phyloP scores from a whole-genome alignment of 495 filamentous ascomycete genomes.

The Cenococcum geophilum region DNA sequence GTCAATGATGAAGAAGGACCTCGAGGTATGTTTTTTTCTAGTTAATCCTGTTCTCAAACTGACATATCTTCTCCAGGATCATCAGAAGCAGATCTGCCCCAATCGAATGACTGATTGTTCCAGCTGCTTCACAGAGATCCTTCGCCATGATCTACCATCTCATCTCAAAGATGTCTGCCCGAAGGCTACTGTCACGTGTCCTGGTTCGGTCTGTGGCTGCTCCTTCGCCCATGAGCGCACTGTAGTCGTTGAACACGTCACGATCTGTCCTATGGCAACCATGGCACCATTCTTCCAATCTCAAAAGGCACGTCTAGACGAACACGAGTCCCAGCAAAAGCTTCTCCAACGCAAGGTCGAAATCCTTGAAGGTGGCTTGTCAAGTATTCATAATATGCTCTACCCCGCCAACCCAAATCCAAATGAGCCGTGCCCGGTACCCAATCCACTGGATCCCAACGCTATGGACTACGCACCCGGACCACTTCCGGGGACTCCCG shows the following conservation, averaged over 20 bases:
- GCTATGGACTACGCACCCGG: constrained; percentile 16
- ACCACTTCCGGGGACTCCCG: constrained; percentile 21
- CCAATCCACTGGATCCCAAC: constrained; percentile 26
- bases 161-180: constrained; percentile 50
- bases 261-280: constrained; percentile 51
- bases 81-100: constrained; percentile 48
- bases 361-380: constrained; percentile 51
- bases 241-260: constrained; percentile 48
- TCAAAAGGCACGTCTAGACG: constrained; percentile 52
- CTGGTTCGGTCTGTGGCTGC: constrained; percentile 54
- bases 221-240: constrained; percentile 45
- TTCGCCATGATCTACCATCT: constrained; percentile 44
- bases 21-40: constrained; percentile 43
- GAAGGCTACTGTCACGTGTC: constrained; percentile 49
- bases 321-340: constrained; percentile 52
- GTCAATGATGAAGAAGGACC: constrained; percentile 52
- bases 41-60: neutral
- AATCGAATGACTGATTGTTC: constrained; percentile 47
- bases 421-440: constrained; percentile 25
- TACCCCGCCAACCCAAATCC: constrained; percentile 26
- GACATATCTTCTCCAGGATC: constrained; percentile 36
- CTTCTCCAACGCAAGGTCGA: constrained; percentile 54
- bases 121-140: constrained; percentile 48
- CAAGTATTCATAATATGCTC: constrained; percentile 43
- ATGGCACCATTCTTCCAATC: constrained; percentile 54